A percentile compares a stretch with the other conserved stretches of the same genome.
Conservation (phyloP, 1,284 basidiomycete species). For the Blastosporella zonata region DNA sequence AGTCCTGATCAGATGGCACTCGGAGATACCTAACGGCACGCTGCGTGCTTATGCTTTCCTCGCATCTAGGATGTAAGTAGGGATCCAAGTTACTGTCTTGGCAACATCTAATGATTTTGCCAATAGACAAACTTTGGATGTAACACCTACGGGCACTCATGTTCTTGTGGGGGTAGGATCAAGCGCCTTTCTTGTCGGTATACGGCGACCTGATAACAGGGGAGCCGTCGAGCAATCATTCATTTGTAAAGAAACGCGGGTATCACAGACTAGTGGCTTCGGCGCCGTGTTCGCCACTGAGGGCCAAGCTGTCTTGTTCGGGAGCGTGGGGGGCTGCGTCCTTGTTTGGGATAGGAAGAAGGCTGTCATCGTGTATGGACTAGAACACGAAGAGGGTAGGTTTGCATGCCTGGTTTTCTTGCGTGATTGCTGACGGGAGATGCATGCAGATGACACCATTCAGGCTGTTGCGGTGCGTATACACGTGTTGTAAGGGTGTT, state of each 20-base stretch:
- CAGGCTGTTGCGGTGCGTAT: conserved; percentile 54
- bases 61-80: conserved; percentile 54
- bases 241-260: conserved; percentile 34
- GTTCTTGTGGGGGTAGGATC: conserved; percentile 50
- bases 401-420: conserved; percentile 5
- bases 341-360: conserved; percentile 59
- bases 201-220: conserved; percentile 43
- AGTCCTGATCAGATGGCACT: conserved; percentile 50
- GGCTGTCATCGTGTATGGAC: conserved; percentile 47
- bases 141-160: conserved; percentile 43
- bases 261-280: conserved; percentile 27
- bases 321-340: conserved; percentile 46
- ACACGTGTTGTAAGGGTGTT: conserved; percentile 3
- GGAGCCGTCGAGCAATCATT: conserved; percentile 53
- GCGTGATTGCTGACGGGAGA: conserved; percentile 10
- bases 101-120: conserved; percentile 7
- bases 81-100: conserved; percentile 14
- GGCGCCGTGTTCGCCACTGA: conserved; percentile 50
- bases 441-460: conserved; percentile 43
- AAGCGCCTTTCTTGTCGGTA: conserved; percentile 45
- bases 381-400: conserved; percentile 57
- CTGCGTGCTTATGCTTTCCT: conserved; percentile 55
- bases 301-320: conserved; percentile 54
- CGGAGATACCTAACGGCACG: conserved; percentile 60
- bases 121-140: conserved; percentile 51